Evolutionary conservation across 176 grass and related monocot species (phyloP), one percentile per base, ranked within the genome.

Genomic region (Ensete glaucum): DNA sequence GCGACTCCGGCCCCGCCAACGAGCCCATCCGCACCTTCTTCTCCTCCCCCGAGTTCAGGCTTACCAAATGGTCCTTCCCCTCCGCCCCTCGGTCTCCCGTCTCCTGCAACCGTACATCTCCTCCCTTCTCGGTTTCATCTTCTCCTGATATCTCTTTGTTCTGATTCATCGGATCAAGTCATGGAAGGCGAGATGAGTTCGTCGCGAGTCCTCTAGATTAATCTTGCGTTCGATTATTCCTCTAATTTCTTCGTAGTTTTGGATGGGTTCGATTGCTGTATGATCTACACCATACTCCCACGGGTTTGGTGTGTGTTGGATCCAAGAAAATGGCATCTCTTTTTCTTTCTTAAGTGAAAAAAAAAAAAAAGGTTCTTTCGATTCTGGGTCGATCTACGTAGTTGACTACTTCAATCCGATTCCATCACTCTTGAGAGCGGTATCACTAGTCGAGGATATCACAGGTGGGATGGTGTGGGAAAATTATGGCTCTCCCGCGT

Each of bases 1-100:
- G 90, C 65, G 95, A 98, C 80, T 94, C 95, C 48, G 95, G 90
- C 64, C 88, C 86, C 9, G 86, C 88, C 58, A 99, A 99, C 86
- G 90, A 94, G 69, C 88, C 86, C 66, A 91, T 94, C 84, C 84
- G 95, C 78, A 87, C 48, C 80, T 89, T 87, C 76, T 94, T 98
- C 86, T 83, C 86, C 22, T 69, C 85, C 17, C 73, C 88, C 59
- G 90, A 85, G 84, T 99, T 99, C 83, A 84, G 82, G 9, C 80
- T 77, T 80, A 87, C 88, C 75, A 89, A 89, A 75, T 93, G 87
- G 88, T 80, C 80, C 0, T 91, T 93, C 73, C 90, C 90, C 64
- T 86, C 90, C 75, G 95, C 90, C 0, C 90, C 95, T 21, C 83
- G 62, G 54, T 20, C 82, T 14, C 88, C 88, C 53, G 90, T 94